Evolutionary conservation across 2,329 filamentous ascomycete species (phyloP), one percentile per base, ranked within the genome.

Genomic region (Trichothecium sympodiale): DNA sequence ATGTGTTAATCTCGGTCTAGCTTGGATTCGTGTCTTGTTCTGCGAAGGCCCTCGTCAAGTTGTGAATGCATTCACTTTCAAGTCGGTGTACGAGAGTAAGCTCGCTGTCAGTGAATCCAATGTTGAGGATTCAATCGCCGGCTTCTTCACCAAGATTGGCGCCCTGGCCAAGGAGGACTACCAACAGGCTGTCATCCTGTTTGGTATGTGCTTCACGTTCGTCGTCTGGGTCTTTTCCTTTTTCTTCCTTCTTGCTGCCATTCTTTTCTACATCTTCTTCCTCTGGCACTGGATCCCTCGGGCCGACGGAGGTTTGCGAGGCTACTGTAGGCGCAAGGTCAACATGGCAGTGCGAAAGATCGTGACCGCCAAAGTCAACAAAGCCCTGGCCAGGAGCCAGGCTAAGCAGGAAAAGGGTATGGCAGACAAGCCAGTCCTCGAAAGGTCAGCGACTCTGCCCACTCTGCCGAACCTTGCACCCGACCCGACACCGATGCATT

Each of bases 21-120:
- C 83, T 29, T 94, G 88, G 74, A 74, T 96, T 49, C 83, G 89
- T 45, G 79, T 94, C 40, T 69, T 96, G 34, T 67, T 96, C 42
- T 94, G 89, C 47, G 88, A 94, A 53, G 91, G 87, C 0, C 91
- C 91, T 16, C 83, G 91, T 44, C 86, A 94, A 54, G 84, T 81
- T 33, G 74, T 96, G 57, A 98, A 98, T 50, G 87, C 77, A 15
- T 67, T 95, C 44, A 95, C 89, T 0, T 68, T 96, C 8, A 88
- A 83, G 52, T 84, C 86, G 0, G 83, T 95, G 27, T 83, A 91
- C 61, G 67, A 77, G 36, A 71, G 79, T 18, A 77, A 87, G 45
- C 67, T 95, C n/a, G 76, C 79, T 0, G 57, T 60, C 12, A 60
- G 62, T 8, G 55, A 59, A 17, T 52, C 54, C 20, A 63, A 58